Conservation (phyloP, 2,329 filamentous ascomycete genomes). For the Epichloe hybrida region DNA sequence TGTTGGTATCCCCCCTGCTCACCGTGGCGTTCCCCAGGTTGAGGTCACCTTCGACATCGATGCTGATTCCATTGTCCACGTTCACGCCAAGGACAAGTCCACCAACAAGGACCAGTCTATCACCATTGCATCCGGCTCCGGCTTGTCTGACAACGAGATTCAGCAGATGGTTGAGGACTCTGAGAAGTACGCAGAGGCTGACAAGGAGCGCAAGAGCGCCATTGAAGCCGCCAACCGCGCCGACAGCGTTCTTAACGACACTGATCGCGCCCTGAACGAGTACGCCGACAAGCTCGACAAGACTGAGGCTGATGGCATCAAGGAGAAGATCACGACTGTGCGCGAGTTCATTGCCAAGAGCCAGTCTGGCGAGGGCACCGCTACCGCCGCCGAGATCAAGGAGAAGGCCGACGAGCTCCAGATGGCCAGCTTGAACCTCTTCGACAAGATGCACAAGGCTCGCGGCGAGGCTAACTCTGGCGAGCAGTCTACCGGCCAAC, state of each 20-base stretch:
- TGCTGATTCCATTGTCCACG: slow-evolving; percentile 93
- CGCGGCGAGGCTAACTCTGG: slow-evolving; percentile 49
- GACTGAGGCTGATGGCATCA: slow-evolving; percentile 82
- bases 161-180: slow-evolving; percentile 96
- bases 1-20: slow-evolving; percentile 92
- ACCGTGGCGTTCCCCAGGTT: slow-evolving; percentile 90
- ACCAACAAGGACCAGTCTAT: slow-evolving; percentile 99
- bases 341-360: slow-evolving; percentile 88
- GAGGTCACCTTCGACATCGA: slow-evolving; percentile 99
- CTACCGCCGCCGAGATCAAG: slow-evolving; percentile 89
- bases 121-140: slow-evolving; percentile 94
- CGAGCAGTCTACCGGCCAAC: slow-evolving; percentile 35
- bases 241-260: slow-evolving; percentile 92
- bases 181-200: slow-evolving; percentile 85
- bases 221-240: slow-evolving; percentile 97
- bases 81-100: slow-evolving; percentile 97
- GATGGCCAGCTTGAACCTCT: slow-evolving; percentile 86
- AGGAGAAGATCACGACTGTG: slow-evolving; percentile 78
- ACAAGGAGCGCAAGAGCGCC: slow-evolving; percentile 91
- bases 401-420: slow-evolving; percentile 97
- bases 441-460: slow-evolving; percentile 99
- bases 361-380: slow-evolving; percentile 78
- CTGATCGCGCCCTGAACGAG: slow-evolving; percentile 95
- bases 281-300: slow-evolving; percentile 94
- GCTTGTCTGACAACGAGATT: slow-evolving; percentile 89